These are phyloP conservation scores for Ustilago vetiveriae DNA, from an alignment of 1,284 basidiomycete species.

Conservation along the genomic window DNA sequence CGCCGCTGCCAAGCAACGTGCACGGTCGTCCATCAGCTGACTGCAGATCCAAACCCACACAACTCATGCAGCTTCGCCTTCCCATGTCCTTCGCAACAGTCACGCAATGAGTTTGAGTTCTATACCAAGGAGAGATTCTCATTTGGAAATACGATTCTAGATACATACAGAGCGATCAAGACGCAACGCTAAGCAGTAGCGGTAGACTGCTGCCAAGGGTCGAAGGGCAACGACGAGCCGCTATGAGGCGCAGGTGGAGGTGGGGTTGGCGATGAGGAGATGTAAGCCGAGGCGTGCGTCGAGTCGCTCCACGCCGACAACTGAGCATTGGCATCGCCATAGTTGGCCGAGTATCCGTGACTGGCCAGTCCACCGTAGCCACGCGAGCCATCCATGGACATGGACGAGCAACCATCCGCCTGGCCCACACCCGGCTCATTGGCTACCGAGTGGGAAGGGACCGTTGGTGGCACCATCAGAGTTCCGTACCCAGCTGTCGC, in stretches of 20 bases:
- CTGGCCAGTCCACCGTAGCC: constrained; percentile 3
- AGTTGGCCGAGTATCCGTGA: neutral
- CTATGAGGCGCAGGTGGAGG: constrained; percentile 6
- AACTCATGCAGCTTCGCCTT: too few species aligned
- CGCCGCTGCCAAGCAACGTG: too few species aligned
- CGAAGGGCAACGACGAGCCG: constrained; percentile 5
- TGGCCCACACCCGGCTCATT: neutral
- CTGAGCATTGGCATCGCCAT: neutral
- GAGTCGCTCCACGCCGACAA: constrained; percentile 19
- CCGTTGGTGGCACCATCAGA: constrained; percentile 33
- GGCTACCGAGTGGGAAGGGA: constrained; percentile 17
- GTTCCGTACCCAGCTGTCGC: constrained; percentile 1
- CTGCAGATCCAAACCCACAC: too few species aligned
- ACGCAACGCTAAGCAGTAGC: neutral
- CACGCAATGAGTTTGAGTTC: too few species aligned
- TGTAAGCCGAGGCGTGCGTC: neutral
- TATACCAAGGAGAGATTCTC: too few species aligned
- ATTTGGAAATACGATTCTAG: neutral
- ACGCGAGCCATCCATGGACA: constrained; percentile 1
- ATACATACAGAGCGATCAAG: neutral
- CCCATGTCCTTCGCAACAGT: too few species aligned
- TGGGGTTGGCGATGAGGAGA: constrained; percentile 14
- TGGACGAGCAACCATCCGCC: neutral
- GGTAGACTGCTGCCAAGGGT: constrained; percentile 15
- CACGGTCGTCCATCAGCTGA: too few species aligned